A percentile compares a stretch with the other conserved stretches of the same genome.
phyloP scores from a whole-genome alignment of 1,284 basidiomycete species.

The Anthracocystis panici-leucophaei region DNA sequence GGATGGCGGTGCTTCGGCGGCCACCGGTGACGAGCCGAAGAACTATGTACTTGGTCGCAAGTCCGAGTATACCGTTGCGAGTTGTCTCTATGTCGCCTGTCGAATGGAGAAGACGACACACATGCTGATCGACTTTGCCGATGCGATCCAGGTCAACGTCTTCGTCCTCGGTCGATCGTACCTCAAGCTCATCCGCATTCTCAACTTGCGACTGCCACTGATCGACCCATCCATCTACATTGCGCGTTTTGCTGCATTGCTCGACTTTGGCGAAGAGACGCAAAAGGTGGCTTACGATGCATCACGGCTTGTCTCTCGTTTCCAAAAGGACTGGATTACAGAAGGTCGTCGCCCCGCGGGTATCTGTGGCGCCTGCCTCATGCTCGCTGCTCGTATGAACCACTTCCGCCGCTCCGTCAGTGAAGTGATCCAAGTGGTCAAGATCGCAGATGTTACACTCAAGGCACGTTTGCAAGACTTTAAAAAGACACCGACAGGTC shows the following conservation, averaged over 20 bases:
- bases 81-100: slow-evolving; percentile 95
- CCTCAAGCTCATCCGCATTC: slow-evolving; percentile 88
- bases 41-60: slow-evolving; percentile 77
- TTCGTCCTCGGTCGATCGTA: slow-evolving; percentile 97
- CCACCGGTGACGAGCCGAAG: slow-evolving; percentile 58
- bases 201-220: slow-evolving; percentile 85
- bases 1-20: slow-evolving; percentile 74
- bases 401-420: slow-evolving; percentile 92
- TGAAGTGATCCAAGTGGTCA: slow-evolving; percentile 93
- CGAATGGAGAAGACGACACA: slow-evolving; percentile 88
- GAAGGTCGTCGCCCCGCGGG: slow-evolving; percentile 94
- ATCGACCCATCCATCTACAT: slow-evolving; percentile 98
- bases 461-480: slow-evolving; percentile 97
- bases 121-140: slow-evolving; percentile 96
- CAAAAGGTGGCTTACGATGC: slow-evolving; percentile 92
- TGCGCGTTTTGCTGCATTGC: slow-evolving; percentile 91
- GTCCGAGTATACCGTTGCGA: slow-evolving; percentile 91
- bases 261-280: slow-evolving; percentile 96
- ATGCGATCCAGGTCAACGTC: slow-evolving; percentile 80
- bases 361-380: slow-evolving; percentile 93
- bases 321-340: slow-evolving; percentile 97
- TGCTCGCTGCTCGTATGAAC: slow-evolving; percentile 98
- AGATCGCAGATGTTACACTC: slow-evolving; percentile 94
- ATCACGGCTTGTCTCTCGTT: slow-evolving; percentile 90
- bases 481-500: slow-evolving; percentile 85